Evolutionary conservation across 2,329 filamentous ascomycete genomes (phyloP), one percentile per base, ranked within the genome.

Genomic region (Trichoderma guizhouense): DNA sequence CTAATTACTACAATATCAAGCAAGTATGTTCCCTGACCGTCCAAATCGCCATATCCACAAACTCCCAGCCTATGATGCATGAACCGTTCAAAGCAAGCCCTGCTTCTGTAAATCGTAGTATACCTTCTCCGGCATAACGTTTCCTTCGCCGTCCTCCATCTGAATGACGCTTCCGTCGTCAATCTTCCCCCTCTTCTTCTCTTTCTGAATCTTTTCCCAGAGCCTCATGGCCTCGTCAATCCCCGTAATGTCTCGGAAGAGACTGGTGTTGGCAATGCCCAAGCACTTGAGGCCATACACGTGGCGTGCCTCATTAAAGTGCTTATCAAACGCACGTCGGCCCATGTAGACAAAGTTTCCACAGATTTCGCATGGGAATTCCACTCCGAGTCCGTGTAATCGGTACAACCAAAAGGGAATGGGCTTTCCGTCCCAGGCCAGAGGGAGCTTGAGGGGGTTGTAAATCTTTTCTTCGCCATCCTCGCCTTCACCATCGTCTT

Each of bases 301-400:
- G 79, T 99, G 96, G 68, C 94, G 87, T 9, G 93, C 91, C 81
- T 99, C 96, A 76, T 95, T 97, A 84, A 99, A 99, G 81, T 99
- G 96, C 85, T 99, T 99, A 80, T 99, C 96, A 77, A 98, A 99
- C 1, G 95, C 95, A 64, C 96, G 90, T 28, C 96, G 89, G 18
- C 96, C 96, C 92, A 97, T 98, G 84, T 98, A 98, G n/a, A 98
- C 94, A 78, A 94, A 98, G 82, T 98, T 98, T 71, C 96, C 96
- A 79, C 96, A 99, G 71, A 99, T 93, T 80, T 99, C 95, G 84
- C 96, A 99, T 0, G 92, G 88, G 76, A 98, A 97, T 77, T 99
- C 96, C 14, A 97, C 94, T 9, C 96, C 96, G 30, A 99, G 85
- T 1, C 96, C 96, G 79, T 99, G 96, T 18, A 99, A 87, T 76